phyloP scores from a whole-genome alignment of 768 basidiomycete genomes.

The Trametes cingulata region DNA sequence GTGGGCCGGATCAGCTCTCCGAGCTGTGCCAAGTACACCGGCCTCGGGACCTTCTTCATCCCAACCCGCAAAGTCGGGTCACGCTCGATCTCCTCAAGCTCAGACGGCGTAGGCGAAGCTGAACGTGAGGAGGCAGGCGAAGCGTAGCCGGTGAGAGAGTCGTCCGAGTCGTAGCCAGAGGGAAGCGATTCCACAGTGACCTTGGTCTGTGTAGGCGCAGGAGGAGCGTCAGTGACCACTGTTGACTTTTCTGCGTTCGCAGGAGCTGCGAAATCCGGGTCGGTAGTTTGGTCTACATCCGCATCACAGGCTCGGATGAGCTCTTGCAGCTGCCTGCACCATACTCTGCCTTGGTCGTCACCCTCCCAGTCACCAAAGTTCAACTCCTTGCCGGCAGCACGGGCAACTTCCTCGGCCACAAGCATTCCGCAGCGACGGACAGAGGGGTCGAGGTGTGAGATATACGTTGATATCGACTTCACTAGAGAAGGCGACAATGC shows the following conservation, averaged over 20 bases:
- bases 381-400: conserved; percentile 60
- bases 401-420: conserved; percentile 78
- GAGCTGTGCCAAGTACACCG: conserved; percentile 89
- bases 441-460: conserved; percentile 72
- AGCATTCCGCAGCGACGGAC: conserved; percentile 93
- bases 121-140: conserved; percentile 70
- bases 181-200: conserved; percentile 23
- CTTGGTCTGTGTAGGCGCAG: conserved; percentile 19
- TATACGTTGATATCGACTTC: conserved; percentile 67
- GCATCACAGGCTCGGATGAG: conserved; percentile 53
- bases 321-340: conserved; percentile 62
- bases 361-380: conserved; percentile 87
- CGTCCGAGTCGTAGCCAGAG: conserved; percentile 71
- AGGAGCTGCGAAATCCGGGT: conserved; percentile 21
- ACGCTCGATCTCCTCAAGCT: conserved; percentile 79
- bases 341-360: conserved; percentile 59
- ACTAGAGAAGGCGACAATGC: conserved; percentile 64
- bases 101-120: conserved; percentile 76
- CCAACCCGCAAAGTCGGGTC: conserved; percentile 82
- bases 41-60: conserved; percentile 68
- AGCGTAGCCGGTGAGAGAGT: conserved; percentile 77
- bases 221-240: background rate
- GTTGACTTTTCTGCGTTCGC: background rate
- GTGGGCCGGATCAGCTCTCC: conserved; percentile 71
- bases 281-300: conserved; percentile 38